phyloP scores from a whole-genome alignment of 257 asterid species.

The Penstemon barbatus region DNA sequence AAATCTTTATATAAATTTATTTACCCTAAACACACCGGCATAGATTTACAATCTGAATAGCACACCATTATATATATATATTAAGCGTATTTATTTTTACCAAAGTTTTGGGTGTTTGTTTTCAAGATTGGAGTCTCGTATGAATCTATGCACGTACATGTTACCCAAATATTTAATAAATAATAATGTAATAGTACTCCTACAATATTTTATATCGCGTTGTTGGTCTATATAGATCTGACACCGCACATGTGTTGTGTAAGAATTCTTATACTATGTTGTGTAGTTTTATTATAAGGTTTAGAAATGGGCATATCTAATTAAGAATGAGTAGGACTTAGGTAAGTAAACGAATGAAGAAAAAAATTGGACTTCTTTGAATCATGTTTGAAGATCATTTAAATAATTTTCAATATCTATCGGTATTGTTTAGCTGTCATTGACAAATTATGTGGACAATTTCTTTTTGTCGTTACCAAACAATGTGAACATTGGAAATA shows the following conservation, averaged over 20 bases:
- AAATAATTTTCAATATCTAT: background rate
- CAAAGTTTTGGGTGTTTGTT: background rate
- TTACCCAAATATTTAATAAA: background rate
- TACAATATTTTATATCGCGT: background rate
- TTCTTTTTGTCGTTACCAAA: background rate
- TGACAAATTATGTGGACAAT: slow-evolving; percentile 1
- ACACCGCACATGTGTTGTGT: background rate
- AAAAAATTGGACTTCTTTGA: background rate
- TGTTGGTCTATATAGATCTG: background rate
- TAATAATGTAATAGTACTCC: background rate
- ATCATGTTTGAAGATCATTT: background rate
- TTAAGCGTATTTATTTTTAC: background rate
- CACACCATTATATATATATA: background rate
- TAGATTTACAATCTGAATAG: background rate
- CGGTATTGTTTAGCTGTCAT: background rate
- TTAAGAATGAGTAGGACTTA: background rate
- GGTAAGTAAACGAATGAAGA: background rate
- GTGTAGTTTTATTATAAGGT: background rate
- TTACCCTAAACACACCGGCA: background rate
- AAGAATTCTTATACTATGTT: background rate
- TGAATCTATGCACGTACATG: background rate
- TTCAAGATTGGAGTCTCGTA: background rate
- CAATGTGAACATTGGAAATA: background rate
- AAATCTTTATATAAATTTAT: too few species aligned
- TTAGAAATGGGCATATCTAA: background rate